Evolutionary conservation across 2,329 filamentous ascomycete genomes (phyloP), one percentile per base, ranked within the genome.

Genomic region (Aureobasidium sp.): DNA sequence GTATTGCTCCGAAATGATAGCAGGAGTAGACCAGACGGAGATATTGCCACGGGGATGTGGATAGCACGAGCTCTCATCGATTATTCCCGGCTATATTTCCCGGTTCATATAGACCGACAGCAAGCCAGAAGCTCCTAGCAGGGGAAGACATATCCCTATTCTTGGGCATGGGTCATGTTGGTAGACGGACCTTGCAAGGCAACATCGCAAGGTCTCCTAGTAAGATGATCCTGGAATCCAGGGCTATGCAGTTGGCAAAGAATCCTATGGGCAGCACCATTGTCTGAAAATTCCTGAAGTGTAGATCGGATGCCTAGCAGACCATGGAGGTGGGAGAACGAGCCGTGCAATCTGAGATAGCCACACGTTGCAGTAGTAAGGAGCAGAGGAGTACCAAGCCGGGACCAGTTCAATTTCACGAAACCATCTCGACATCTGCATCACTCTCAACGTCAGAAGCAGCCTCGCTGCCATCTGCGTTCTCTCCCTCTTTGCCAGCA

Each of bases 401-500:
- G 32, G 51, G 37, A 39, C 27, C 52, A 56, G 27, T 5, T 17
- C 9, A 9, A 3, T 2, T 9, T 59, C 26, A 59, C 1, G 34
- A 59, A 12, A 44, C 15, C 57, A 61, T 61, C 2, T 61, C 57
- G 37, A 61, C 37, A 51, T 61, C 57, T 5, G 20, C 27, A 44
- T 61, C 29, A 20, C 46, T 52, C 10, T 61, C 57, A 9, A 13
- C 23, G n/a, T 46, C 55, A n/a, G 42, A 48, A 2, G 1, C 55
- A 13, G 3, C 62, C 26, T 34, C 46, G 1, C 15, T 58, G 12
- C 27, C 42, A 36, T 44, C 57, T 15, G 34, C 47, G 3, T 37
- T 36, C 8, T 44, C 61, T 23, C 41, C 50, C 1, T 53, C 61
- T n/a, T 29, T 55, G 15, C 48, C 63, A 57, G 63, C 68, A 9